Percentiles rank a stretch among this genome's conserved stretches.
Evolutionary conservation across 2,329 filamentous ascomycete species (phyloP).

Genomic region (Ophiocordyceps polyrhachis-furcata): DNA sequence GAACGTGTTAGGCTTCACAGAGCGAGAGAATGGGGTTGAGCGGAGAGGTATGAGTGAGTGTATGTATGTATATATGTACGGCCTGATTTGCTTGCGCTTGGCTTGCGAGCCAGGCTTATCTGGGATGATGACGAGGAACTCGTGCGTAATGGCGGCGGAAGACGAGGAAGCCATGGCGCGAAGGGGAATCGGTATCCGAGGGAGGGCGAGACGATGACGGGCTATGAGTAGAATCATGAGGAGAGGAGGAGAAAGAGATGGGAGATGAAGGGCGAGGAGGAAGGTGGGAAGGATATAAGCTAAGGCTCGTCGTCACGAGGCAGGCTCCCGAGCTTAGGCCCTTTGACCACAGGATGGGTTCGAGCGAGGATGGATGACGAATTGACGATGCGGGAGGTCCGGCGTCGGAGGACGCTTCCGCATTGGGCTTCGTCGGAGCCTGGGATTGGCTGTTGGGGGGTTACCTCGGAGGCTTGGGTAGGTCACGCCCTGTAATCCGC

Average conservation of each 20-base stretch:
- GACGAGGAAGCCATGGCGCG: conserved; percentile 13
- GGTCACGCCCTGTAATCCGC: no score
- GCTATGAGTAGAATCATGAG: not conserved
- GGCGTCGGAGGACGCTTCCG: not conserved
- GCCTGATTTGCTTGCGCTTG: conserved; percentile 42
- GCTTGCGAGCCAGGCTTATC: conserved; percentile 41
- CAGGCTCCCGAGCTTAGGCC: not conserved
- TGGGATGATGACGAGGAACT: conserved; percentile 52
- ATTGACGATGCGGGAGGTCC: not conserved
- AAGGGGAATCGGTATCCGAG: not conserved
- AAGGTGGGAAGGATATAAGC: not conserved
- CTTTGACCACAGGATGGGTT: no score
- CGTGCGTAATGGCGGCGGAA: conserved; percentile 12
- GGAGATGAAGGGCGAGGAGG: no score
- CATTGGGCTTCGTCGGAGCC: not conserved
- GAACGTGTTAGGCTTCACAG: not conserved
- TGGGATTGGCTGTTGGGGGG: not conserved
- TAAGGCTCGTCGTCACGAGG: not conserved
- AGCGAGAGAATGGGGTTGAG: not conserved
- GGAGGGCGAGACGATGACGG: conserved; percentile 1
- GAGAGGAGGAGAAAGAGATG: not conserved
- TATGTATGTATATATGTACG: conserved; percentile 32
- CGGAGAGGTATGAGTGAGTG: no score
- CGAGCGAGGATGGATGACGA: no score
- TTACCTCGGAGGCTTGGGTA: no score